These are phyloP conservation scores for Fusarium camptoceras DNA, from an alignment of 2,329 filamentous ascomycete species.

Conservation along the genomic window DNA sequence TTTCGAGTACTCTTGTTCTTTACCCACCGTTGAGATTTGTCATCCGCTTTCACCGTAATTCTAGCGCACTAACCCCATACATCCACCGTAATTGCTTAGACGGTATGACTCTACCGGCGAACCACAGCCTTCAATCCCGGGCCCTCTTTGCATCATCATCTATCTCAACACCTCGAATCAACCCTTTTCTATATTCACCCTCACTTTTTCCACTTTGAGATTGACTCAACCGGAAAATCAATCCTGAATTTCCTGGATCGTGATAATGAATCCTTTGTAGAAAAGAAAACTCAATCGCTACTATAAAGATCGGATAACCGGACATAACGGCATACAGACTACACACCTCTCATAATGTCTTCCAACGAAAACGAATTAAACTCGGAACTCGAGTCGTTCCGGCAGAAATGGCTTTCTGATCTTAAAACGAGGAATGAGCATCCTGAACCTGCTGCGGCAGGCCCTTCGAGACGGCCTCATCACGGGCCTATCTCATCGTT, in stretches of 20 bases:
- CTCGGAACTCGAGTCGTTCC: conserved; percentile 86
- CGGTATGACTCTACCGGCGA: conserved; percentile 38
- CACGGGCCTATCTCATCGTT: conserved; percentile 38
- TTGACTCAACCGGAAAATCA: conserved; percentile 36
- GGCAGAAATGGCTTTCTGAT: conserved; percentile 87
- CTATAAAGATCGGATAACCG: not conserved
- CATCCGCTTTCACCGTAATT: conserved; percentile 1
- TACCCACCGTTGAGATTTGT: conserved; percentile 14
- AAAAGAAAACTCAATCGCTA: conserved; percentile 1
- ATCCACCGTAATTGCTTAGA: conserved; percentile 19
- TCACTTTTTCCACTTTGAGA: not conserved
- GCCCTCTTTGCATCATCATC: conserved; percentile 41
- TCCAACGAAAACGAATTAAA: conserved; percentile 57
- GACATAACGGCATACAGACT: conserved; percentile 25
- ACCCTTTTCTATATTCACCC: not conserved
- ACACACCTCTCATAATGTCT: conserved; percentile 30
- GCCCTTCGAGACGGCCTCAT: conserved; percentile 31
- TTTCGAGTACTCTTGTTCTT: too few species aligned
- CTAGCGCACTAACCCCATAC: conserved; percentile 19
- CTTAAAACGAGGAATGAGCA: conserved; percentile 62
- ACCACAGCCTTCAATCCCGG: conserved; percentile 34
- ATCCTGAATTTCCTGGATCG: not conserved
- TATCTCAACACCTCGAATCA: conserved; percentile 12
- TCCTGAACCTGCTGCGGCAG: conserved; percentile 16
- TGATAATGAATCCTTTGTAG: conserved; percentile 42